phyloP scores from a whole-genome alignment of 169 alveolate genomes.

The Babesia gibsoni region DNA sequence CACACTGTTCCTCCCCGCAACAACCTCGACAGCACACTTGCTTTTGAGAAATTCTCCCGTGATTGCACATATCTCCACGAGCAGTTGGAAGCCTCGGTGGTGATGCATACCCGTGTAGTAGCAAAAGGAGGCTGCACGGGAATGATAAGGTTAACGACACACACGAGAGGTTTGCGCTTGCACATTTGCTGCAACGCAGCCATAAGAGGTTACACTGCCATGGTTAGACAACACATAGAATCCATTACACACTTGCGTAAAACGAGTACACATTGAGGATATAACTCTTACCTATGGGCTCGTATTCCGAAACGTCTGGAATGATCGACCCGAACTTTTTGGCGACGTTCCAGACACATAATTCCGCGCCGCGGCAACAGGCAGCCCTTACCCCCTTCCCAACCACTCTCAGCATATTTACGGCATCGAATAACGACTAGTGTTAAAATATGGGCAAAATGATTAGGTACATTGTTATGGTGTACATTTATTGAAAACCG shows the following conservation, averaged over 20 bases:
- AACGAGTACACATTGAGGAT: no score
- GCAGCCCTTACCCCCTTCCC: constrained; percentile 30
- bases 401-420: constrained; percentile 12
- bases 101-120: constrained; percentile 55
- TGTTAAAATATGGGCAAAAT: no score
- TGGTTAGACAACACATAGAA: no score
- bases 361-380: constrained; percentile 59
- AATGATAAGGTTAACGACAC: no score
- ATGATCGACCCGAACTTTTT: constrained; percentile 2
- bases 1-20: constrained; percentile 10
- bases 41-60: constrained; percentile 39
- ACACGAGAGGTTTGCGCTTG: no score
- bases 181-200: no score
- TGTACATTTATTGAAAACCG: no score
- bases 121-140: constrained; percentile 50
- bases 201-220: no score
- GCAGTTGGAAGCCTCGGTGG: constrained; percentile 57
- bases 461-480: no score
- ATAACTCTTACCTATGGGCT: constrained; percentile 59
- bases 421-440: no score
- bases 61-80: constrained; percentile 42
- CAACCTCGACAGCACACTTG: constrained; percentile 19
- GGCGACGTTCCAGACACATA: constrained; percentile 35
- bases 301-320: constrained; percentile 38
- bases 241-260: no score